Conservation (phyloP, 495 filamentous ascomycete genomes). For the Penicillium longicatenatum region DNA sequence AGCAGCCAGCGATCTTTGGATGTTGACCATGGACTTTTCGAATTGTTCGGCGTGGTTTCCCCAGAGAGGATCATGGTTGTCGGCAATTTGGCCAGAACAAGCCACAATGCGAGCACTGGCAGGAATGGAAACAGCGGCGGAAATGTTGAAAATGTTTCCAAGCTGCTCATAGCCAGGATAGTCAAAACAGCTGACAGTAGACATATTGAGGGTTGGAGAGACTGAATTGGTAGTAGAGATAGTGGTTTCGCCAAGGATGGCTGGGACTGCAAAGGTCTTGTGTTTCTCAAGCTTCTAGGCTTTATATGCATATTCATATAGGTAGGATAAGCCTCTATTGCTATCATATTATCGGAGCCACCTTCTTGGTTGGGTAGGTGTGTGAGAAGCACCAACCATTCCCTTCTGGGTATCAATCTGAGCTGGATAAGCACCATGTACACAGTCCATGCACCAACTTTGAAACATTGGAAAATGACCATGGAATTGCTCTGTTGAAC, state of each 20-base stretch:
- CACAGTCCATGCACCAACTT: background rate
- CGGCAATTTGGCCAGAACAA: conserved; percentile 8
- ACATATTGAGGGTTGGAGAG: background rate
- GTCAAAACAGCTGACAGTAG: conserved; percentile 3
- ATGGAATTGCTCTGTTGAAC: too few relatives aligned
- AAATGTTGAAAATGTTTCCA: conserved; percentile 8
- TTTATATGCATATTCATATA: background rate
- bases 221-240: too few relatives aligned
- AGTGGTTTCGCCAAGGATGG: too few relatives aligned
- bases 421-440: background rate
- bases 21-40: conserved; percentile 16
- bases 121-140: conserved; percentile 5
- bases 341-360: background rate
- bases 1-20: conserved; percentile 8
- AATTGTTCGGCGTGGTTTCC: conserved; percentile 14
- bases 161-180: conserved; percentile 7
- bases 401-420: background rate
- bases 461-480: too few relatives aligned
- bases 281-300: too few relatives aligned
- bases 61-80: conserved; percentile 13
- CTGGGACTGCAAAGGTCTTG: too few relatives aligned
- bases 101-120: conserved; percentile 9
- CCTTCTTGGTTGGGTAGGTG: background rate
- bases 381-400: background rate
- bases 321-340: background rate